phyloP scores from a whole-genome alignment of 805 yeast species.

The Zygosaccharomyces bisporus region DNA sequence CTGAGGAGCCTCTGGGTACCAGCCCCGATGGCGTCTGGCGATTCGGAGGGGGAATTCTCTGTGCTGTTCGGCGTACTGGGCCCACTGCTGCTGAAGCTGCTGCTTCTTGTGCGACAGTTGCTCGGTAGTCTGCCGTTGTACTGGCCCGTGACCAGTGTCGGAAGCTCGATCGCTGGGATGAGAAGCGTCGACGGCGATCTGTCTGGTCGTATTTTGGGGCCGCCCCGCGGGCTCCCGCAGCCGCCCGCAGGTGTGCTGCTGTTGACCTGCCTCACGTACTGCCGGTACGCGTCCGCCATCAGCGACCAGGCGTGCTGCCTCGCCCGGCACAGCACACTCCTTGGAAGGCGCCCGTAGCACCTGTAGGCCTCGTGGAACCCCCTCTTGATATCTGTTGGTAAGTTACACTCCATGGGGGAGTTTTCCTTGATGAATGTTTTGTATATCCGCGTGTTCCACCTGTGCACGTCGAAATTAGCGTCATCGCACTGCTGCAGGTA shows the following conservation, averaged over 20 bases:
- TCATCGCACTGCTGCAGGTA: slow-evolving; percentile 9
- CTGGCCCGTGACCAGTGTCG: background rate
- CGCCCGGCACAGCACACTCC: slow-evolving; percentile 22
- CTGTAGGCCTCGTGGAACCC: slow-evolving; percentile 22
- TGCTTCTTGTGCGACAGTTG: slow-evolving; percentile 4
- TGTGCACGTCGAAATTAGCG: slow-evolving; percentile 12
- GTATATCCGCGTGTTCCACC: slow-evolving; percentile 28
- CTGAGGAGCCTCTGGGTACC: slow-evolving; percentile 11
- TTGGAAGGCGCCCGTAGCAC: background rate
- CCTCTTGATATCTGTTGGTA: slow-evolving; percentile 26
- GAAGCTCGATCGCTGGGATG: slow-evolving; percentile 1
- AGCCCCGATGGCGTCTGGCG: slow-evolving; percentile 3
- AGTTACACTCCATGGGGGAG: slow-evolving; percentile 32
- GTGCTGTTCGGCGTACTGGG: slow-evolving; percentile 8
- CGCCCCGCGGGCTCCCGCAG: background rate
- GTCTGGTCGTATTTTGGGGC: slow-evolving; percentile 4
- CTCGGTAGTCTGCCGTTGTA: background rate
- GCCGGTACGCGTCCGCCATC: slow-evolving; percentile 29
- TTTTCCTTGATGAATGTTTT: slow-evolving; percentile 24
- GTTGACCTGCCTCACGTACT: slow-evolving; percentile 14
- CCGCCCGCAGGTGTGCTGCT: background rate
- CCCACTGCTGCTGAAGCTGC: slow-evolving; percentile 4
- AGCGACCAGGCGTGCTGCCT: slow-evolving; percentile 26
- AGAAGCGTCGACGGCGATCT: background rate
- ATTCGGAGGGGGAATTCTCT: slow-evolving; percentile 1